phyloP scores from a whole-genome alignment of 2,329 filamentous ascomycete species.

The Aspergillus sergii region DNA sequence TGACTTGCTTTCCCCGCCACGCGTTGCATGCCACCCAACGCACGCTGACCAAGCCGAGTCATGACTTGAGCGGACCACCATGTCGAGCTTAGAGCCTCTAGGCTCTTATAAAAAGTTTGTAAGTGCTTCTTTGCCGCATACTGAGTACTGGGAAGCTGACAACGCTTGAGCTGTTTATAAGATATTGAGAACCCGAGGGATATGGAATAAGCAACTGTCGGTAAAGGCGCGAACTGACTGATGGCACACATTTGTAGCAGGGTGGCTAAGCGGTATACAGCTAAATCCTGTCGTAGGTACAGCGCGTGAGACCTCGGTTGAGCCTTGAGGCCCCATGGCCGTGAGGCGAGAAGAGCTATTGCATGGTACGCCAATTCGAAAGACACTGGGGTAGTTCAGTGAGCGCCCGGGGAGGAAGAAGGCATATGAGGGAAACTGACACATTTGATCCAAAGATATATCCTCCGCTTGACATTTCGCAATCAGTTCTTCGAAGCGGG shows the following conservation, averaged over 20 bases:
- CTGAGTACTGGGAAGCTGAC: constrained; percentile 15
- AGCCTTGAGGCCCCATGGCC: constrained; percentile 15
- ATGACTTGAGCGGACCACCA: constrained; percentile 23
- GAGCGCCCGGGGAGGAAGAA: background rate
- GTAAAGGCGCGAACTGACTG: constrained; percentile 12
- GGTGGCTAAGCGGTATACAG: constrained; percentile 8
- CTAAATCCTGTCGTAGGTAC: constrained; percentile 12
- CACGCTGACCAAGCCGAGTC: constrained; percentile 15
- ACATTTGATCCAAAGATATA: background rate
- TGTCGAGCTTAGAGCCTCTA: constrained; percentile 11
- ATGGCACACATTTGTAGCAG: constrained; percentile 9
- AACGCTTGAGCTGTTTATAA: constrained; percentile 19
- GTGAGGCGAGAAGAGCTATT: constrained; percentile 17
- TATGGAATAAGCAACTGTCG: constrained; percentile 19
- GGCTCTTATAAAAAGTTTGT: constrained; percentile 13
- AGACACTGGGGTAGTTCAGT: constrained; percentile 1
- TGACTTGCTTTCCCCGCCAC: background rate
- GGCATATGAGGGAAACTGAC: background rate
- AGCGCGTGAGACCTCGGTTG: constrained; percentile 9
- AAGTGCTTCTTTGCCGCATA: constrained; percentile 13
- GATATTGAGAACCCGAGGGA: constrained; percentile 20
- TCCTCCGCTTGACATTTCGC: constrained; percentile 2
- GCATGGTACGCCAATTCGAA: constrained; percentile 19
- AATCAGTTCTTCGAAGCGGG: constrained; percentile 14
- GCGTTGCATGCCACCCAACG: constrained; percentile 15